Evolutionary conservation across 2,329 filamentous ascomycete species (phyloP).

Genomic region (Fusarium albidum): DNA sequence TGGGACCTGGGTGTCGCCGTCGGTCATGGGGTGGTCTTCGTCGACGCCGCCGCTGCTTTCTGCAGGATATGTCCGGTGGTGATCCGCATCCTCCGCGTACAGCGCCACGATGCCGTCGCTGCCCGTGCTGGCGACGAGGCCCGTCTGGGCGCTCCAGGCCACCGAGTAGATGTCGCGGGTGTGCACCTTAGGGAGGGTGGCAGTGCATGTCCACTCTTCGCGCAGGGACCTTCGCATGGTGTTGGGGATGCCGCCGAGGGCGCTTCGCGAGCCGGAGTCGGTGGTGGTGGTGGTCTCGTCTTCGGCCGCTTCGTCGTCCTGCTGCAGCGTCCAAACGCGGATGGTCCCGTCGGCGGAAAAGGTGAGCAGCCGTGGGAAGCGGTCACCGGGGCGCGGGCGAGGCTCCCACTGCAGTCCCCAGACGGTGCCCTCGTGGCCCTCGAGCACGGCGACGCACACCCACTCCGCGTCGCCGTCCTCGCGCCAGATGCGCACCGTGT

Average conservation of each 20-base stretch:
- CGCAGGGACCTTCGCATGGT: constrained; percentile 82
- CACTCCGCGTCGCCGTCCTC: constrained; percentile 91
- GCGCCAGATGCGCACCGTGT: constrained; percentile 87
- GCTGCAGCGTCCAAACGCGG: constrained; percentile 77
- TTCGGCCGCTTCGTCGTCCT: constrained; percentile 56
- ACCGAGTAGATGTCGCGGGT: constrained; percentile 85
- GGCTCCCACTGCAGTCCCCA: constrained; percentile 85
- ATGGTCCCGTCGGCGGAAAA: constrained; percentile 85
- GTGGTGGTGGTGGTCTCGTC: constrained; percentile 27
- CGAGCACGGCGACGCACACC: constrained; percentile 84
- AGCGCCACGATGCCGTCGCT: constrained; percentile 85
- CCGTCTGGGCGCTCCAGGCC: constrained; percentile 80
- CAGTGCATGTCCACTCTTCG: constrained; percentile 85
- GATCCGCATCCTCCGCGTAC: constrained; percentile 55
- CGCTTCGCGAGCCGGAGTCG: constrained; percentile 47
- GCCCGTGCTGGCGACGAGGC: constrained; percentile 85
- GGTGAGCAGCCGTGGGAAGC: constrained; percentile 74
- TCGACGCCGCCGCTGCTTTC: constrained; percentile 39
- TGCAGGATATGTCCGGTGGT: constrained; percentile 20
- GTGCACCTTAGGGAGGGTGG: constrained; percentile 77
- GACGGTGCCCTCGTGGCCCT: constrained; percentile 85
- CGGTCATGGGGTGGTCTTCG: constrained; percentile 42
- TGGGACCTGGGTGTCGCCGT: constrained; percentile 13
- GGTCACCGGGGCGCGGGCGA: constrained; percentile 46
- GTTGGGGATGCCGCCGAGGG: constrained; percentile 77